Conservation (phyloP, 208 protist species). For the Trypanosoma caninum region DNA sequence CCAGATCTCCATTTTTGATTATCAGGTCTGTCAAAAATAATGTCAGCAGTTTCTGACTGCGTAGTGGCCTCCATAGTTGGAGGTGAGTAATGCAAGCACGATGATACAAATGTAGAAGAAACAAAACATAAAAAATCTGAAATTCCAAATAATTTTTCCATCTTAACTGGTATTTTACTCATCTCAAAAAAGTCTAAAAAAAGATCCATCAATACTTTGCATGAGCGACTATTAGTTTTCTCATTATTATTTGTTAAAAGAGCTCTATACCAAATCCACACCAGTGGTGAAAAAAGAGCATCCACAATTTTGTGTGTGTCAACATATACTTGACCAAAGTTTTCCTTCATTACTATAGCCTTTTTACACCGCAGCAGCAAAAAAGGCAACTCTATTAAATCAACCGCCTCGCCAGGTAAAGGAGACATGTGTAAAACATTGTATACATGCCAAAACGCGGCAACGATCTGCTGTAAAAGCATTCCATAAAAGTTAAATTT, state of each 20-base stretch:
- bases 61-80: no score
- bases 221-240: slow-evolving; percentile 51
- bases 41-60: no score
- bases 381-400: slow-evolving; percentile 64
- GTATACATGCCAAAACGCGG: slow-evolving; percentile 56
- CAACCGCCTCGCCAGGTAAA: slow-evolving; percentile 50
- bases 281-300: slow-evolving; percentile 42
- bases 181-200: slow-evolving; percentile 33
- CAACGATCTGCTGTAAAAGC: slow-evolving; percentile 32
- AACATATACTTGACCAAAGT: background rate
- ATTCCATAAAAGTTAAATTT: no score
- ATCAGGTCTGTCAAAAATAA: no score
- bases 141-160: background rate
- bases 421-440: slow-evolving; percentile 40
- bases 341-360: background rate
- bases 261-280: slow-evolving; percentile 51
- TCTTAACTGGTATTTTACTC: slow-evolving; percentile 26
- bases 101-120: no score
- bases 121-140: background rate
- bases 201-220: slow-evolving; percentile 56
- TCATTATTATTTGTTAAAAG: slow-evolving; percentile 58
- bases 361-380: slow-evolving; percentile 30
- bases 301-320: slow-evolving; percentile 21
- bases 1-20: no score
- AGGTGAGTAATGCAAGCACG: no score